These are phyloP conservation scores for Penicillium angulare DNA, from an alignment of 495 filamentous ascomycete species.

Conservation along the genomic window DNA sequence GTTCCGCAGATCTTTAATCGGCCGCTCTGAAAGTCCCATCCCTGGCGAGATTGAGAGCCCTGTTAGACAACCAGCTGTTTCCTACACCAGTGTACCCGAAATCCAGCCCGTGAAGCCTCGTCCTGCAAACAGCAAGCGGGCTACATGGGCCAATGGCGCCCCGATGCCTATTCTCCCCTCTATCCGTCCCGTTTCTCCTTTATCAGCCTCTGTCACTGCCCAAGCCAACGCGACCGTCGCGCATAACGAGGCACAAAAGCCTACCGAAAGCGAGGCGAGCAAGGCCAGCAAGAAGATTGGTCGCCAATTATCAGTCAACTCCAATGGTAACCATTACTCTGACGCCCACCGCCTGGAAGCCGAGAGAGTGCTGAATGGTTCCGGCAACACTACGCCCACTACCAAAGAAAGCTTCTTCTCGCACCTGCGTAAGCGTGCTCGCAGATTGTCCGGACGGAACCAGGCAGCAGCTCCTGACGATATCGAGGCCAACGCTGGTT, in stretches of 20 bases:
- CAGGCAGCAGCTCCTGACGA: constrained; percentile 78
- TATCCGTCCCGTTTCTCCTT: constrained; percentile 88
- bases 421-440: constrained; percentile 89
- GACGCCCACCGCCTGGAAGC: constrained; percentile 89
- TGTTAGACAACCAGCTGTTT: constrained; percentile 45
- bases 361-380: constrained; percentile 86
- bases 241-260: constrained; percentile 25
- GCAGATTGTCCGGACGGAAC: constrained; percentile 87
- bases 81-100: constrained; percentile 54
- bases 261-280: constrained; percentile 37
- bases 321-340: constrained; percentile 84
- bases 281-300: constrained; percentile 90
- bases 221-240: constrained; percentile 61
- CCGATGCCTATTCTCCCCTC: constrained; percentile 98
- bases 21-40: constrained; percentile 58
- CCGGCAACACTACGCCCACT: constrained; percentile 59
- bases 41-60: constrained; percentile 39
- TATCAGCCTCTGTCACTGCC: constrained; percentile 89
- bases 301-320: constrained; percentile 91
- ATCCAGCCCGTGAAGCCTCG: constrained; percentile 53
- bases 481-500: constrained; percentile 87
- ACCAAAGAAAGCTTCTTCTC: constrained; percentile 95
- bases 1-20: constrained; percentile 92
- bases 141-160: constrained; percentile 87
- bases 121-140: constrained; percentile 66